Percentiles rank a stretch among this genome's conserved stretches.
phyloP scores from a whole-genome alignment of 75 land plant species.

The Chamaecyparis obtusa region DNA sequence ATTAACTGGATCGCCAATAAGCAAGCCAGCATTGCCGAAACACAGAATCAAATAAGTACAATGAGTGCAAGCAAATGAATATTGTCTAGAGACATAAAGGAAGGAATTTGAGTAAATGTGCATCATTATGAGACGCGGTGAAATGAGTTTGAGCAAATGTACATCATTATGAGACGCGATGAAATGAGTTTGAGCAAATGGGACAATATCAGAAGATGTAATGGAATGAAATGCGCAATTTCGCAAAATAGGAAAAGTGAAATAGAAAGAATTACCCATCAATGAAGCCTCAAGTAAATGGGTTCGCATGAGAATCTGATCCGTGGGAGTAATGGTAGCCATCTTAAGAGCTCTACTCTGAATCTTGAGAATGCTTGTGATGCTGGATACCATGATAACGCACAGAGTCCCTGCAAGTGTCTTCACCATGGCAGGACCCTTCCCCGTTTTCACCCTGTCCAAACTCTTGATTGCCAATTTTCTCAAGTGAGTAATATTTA shows the following conservation, averaged over 20 bases:
- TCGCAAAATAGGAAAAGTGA: neutral
- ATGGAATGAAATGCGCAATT: neutral
- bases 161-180: neutral
- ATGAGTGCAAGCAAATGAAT: neutral
- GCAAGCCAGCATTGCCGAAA: neutral
- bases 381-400: slow-evolving; percentile 32
- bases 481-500: slow-evolving; percentile 39
- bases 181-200: neutral
- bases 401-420: slow-evolving; percentile 45
- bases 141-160: neutral
- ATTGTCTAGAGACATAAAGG: neutral
- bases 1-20: neutral
- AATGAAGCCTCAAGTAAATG: slow-evolving; percentile 57
- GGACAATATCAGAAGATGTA: neutral
- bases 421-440: slow-evolving; percentile 54
- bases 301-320: slow-evolving; percentile 50
- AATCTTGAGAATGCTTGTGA: slow-evolving; percentile 35
- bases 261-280: slow-evolving; percentile 42
- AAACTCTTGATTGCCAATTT: slow-evolving; percentile 33
- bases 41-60: neutral
- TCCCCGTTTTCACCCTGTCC: slow-evolving; percentile 45
- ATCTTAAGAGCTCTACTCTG: slow-evolving; percentile 24
- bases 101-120: neutral
- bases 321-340: slow-evolving; percentile 46
- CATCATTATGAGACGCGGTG: neutral